Percentiles rank a stretch among this genome's conserved stretches.
Evolutionary conservation across 192 early-diverging fungal genomes (phyloP).

Genomic region (Geranomyces michiganensis): DNA sequence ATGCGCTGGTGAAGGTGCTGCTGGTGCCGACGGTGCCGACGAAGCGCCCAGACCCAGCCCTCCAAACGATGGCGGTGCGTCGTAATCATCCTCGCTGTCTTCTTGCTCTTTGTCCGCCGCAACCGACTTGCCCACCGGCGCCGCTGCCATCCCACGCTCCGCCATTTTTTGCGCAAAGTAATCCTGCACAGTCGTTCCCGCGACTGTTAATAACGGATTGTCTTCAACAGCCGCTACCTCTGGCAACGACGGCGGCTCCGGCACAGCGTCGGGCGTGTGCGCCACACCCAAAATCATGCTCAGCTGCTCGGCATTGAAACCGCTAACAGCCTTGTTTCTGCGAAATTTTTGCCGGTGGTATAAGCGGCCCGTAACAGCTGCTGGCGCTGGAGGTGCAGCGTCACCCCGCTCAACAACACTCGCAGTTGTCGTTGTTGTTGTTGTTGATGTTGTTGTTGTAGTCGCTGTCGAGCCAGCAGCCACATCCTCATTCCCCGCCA

Average conservation of each 20-base stretch:
- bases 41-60: constrained; percentile 33
- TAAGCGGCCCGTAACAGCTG: constrained; percentile 11
- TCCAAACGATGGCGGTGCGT: constrained; percentile 23
- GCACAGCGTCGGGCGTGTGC: constrained; percentile 18
- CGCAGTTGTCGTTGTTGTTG: constrained; percentile 4
- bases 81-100: constrained; percentile 36
- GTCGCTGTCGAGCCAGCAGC: constrained; percentile 18
- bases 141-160: constrained; percentile 10
- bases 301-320: constrained; percentile 44
- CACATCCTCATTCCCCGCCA: constrained; percentile 63
- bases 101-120: constrained; percentile 4
- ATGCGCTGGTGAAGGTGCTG: not conserved
- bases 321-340: constrained; percentile 52
- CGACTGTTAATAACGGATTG: constrained; percentile 18
- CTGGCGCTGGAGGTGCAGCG: not conserved
- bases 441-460: constrained; percentile 9
- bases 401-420: not conserved
- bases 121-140: not conserved
- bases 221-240: constrained; percentile 18
- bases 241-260: not conserved
- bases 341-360: constrained; percentile 57
- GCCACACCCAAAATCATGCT: constrained; percentile 54
- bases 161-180: constrained; percentile 52
- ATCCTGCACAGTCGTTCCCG: constrained; percentile 35
- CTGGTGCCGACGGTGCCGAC: not conserved